A percentile compares a stretch with the other conserved stretches of the same genome.
Conservation (phyloP, 2,329 filamentous ascomycete genomes). For the Colletotrichum eleusines region DNA sequence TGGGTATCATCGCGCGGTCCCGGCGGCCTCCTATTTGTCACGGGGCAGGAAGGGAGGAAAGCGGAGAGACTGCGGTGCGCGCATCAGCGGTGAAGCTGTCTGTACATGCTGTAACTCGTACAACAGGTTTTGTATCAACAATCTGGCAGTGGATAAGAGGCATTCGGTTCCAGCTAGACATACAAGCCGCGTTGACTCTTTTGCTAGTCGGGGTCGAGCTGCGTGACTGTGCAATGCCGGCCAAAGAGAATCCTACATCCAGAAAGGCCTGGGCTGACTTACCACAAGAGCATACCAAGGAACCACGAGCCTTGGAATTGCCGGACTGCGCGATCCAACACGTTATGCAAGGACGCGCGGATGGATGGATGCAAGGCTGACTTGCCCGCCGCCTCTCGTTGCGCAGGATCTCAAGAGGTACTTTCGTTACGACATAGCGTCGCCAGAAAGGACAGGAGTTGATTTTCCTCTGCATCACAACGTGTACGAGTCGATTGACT, state of each 20-base stretch:
- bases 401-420: not conserved
- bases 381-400: not conserved
- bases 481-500: not conserved
- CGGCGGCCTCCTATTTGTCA: no score
- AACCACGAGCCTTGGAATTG: not conserved
- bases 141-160: not conserved
- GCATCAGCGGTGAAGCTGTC: not conserved
- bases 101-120: not conserved
- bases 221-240: not conserved
- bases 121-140: not conserved
- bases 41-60: no score
- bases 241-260: no score
- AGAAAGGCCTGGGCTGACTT: not conserved
- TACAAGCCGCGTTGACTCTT: not conserved
- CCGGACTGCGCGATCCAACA: no score
- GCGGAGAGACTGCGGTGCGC: not conserved
- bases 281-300: not conserved
- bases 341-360: not conserved
- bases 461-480: not conserved
- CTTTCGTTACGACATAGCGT: not conserved
- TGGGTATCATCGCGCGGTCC: no score
- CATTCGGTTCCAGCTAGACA: not conserved
- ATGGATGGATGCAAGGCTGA: not conserved
- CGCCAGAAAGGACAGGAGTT: not conserved
- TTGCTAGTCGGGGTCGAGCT: not conserved